Evolutionary conservation across 768 basidiomycete genomes (phyloP), one percentile per base, ranked within the genome.

Genomic region (Termitomyces sp.): DNA sequence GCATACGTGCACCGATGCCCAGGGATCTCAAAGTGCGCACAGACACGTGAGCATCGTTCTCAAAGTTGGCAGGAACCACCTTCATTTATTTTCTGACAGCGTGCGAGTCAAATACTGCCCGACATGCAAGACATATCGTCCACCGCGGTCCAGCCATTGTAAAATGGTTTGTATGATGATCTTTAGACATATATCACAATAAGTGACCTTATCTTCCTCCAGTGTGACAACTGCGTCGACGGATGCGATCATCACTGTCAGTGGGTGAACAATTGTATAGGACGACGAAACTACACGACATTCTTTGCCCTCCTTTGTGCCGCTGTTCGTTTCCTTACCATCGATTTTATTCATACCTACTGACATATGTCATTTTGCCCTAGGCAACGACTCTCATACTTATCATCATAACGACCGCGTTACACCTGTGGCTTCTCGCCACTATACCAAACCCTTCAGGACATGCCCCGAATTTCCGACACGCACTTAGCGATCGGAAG

Each of bases 221-320:
- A 95, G 90, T 99, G 96, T 68, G 93, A 97, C 64, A 98, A 98
- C 68, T 99, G 96, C 66, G 93, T 98, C 16, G 95, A 98, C 62
- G 87, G 88, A 10, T 98, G 95, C 62, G 95, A 96, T 69, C 91
- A 95, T 67, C 92, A 93, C 67, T 91, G 88, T 60, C 87, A 87
- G 67, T 90, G 88, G 89, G 84, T 99, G 19, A 97, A 98, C 69
- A 97, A 94, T 68, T 98, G 97, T 68, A 82, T 99, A 40, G 97
- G 97, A 7, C 83, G 92, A 40, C 86, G 95, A 44, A 98, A 98
- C 69, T 98, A 99, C 69, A 89, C 92, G 17, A 81, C 86, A n/a
- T 99, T 99, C 73, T 86, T 96, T 60, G 84, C 82, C 0, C 84
- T 95, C 62, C 77, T 99, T n/a, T 69, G 87, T 40, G 82, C 84